Evolutionary conservation across 1,139 yeast genomes (phyloP).

Genomic region (Zhuliangozyma parablackwelliae): DNA sequence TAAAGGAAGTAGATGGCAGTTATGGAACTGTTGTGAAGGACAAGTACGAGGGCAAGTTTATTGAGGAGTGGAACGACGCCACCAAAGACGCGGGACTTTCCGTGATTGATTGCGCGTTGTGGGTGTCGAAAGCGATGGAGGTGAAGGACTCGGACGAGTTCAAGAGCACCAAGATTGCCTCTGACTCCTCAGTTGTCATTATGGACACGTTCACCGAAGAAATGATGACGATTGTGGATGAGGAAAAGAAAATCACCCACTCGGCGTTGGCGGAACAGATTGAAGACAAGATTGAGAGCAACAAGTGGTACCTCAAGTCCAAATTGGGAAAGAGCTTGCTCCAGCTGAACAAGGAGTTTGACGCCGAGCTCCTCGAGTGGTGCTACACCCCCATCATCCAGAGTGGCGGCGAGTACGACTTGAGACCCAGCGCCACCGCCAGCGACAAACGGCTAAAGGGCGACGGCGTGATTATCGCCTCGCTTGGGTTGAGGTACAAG

Average conservation of each 20-base stretch:
- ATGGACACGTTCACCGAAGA: constrained; percentile 85
- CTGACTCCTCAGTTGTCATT: constrained; percentile 74
- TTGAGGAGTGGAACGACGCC: constrained; percentile 69
- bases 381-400: constrained; percentile 90
- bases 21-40: constrained; percentile 72
- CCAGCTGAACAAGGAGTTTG: constrained; percentile 51
- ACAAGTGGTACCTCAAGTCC: constrained; percentile 62
- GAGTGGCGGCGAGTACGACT: constrained; percentile 81
- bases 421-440: constrained; percentile 81
- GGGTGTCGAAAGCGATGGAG: constrained; percentile 58
- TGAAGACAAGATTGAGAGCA: constrained; percentile 77
- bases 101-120: constrained; percentile 52
- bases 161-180: constrained; percentile 60
- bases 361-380: constrained; percentile 82
- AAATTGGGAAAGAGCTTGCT: constrained; percentile 54
- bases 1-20: constrained; percentile 41
- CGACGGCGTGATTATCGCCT: constrained; percentile 78
- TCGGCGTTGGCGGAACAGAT: constrained; percentile 68
- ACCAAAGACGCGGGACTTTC: constrained; percentile 43
- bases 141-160: constrained; percentile 79
- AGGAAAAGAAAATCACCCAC: constrained; percentile 74
- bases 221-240: constrained; percentile 84
- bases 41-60: constrained; percentile 74
- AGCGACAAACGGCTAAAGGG: constrained; percentile 61
- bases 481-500: constrained; percentile 83